phyloP scores from a whole-genome alignment of 176 grass and related monocot species.

The Canna indica region DNA sequence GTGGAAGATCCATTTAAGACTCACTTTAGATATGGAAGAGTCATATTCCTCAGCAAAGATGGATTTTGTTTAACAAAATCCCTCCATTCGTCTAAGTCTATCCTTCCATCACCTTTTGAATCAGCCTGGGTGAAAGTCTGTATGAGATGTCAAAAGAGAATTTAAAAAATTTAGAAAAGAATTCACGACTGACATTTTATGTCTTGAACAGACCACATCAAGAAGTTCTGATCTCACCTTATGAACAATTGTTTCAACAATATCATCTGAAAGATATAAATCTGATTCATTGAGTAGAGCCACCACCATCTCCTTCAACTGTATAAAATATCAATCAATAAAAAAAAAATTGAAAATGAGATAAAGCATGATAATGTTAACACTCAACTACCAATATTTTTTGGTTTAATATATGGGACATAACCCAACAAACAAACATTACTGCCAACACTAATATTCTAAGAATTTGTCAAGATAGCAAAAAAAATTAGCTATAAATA shows the following conservation, averaged over 20 bases:
- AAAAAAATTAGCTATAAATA: too few species aligned
- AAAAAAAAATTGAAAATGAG: neutral
- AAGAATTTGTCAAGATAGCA: too few species aligned
- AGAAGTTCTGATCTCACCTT: constrained; percentile 30
- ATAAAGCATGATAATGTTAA: neutral
- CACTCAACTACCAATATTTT: neutral
- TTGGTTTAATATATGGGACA: too few species aligned
- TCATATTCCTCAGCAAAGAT: constrained; percentile 57
- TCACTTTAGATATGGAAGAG: constrained; percentile 70
- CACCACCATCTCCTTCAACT: constrained; percentile 90
- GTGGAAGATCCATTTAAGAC: neutral
- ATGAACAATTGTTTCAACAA: constrained; percentile 65
- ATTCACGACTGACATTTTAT: neutral
- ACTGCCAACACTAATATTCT: too few species aligned
- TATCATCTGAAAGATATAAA: constrained; percentile 61
- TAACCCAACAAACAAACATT: too few species aligned
- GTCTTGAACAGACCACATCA: neutral
- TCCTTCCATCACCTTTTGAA: constrained; percentile 65
- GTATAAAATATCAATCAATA: neutral
- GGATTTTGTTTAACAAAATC: constrained; percentile 68
- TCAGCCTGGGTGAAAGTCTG: constrained; percentile 76
- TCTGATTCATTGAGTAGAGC: constrained; percentile 75
- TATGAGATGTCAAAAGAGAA: neutral
- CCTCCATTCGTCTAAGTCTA: constrained; percentile 63
- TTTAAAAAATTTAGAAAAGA: too few species aligned